Evolutionary conservation across 441 rosid species (phyloP).

Genomic region (Gossypium schwendimanii): DNA sequence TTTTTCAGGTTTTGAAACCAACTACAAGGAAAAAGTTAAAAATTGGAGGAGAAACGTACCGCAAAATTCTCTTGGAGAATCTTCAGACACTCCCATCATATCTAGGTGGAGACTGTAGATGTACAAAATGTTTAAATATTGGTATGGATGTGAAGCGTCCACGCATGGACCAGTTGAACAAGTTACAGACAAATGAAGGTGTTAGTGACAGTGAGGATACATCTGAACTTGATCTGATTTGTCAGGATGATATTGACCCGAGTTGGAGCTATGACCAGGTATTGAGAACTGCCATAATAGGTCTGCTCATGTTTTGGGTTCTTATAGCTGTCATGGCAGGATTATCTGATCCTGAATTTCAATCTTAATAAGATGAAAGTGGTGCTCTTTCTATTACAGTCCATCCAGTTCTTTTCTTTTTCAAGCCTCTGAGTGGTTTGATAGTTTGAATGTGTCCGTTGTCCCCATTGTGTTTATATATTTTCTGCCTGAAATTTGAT

Average conservation of each 20-base stretch:
- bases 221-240: slow-evolving; percentile 14
- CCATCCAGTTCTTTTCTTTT: not conserved
- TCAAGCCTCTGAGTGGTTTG: not conserved
- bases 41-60: slow-evolving; percentile 63
- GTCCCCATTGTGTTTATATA: not conserved
- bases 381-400: not conserved
- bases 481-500: not conserved
- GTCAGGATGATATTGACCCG: slow-evolving; percentile 23
- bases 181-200: slow-evolving; percentile 16
- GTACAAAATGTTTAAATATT: slow-evolving; percentile 48
- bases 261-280: slow-evolving; percentile 43
- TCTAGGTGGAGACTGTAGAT: slow-evolving; percentile 76
- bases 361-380: slow-evolving; percentile 18
- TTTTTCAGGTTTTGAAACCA: slow-evolving; percentile 67
- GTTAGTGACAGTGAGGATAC: slow-evolving; percentile 23
- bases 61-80: slow-evolving; percentile 44
- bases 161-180: slow-evolving; percentile 17
- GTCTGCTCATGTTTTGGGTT: slow-evolving; percentile 59
- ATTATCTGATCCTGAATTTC: slow-evolving; percentile 48
- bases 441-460: not conserved
- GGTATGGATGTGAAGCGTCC: slow-evolving; percentile 14
- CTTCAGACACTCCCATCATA: slow-evolving; percentile 63
- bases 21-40: slow-evolving; percentile 70
- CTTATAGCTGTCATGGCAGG: slow-evolving; percentile 49
- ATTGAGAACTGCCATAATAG: slow-evolving; percentile 50